Evolutionary conservation across 768 basidiomycete genomes (phyloP), one percentile per base, ranked within the genome.

Genomic region (Tricholoma bakamatsutake): DNA sequence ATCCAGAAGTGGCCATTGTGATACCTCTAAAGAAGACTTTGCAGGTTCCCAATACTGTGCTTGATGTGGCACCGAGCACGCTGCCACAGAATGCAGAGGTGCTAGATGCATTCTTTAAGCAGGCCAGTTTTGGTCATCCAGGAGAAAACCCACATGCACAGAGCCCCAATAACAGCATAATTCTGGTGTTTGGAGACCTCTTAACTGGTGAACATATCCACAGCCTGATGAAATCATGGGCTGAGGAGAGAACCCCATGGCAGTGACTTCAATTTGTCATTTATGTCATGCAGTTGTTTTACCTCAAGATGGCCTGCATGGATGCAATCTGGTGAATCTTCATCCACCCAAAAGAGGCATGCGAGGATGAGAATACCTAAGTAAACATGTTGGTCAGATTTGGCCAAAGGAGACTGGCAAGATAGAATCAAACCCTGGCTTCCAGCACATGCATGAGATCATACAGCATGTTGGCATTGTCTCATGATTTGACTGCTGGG

Each of bases 371-470:
- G 7, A 66, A 45, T 13, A 53, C 21, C 42, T 71, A 0, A 61
- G 69, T 31, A 18, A 57, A 5, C 61, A 66, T 45, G 57, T 71
- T 5, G 59, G 46, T 4, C 24, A 39, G 37, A 39, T 73, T 4
- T 64, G 63, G 0, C 72, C 69, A 5, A 63, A 65, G 17, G 68
- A 74, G 55, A 72, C 64, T 0, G 64, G 60, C 0, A 73, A 67
- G 33, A 66, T 70, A 48, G 59, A 43, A 8, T 33, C 61, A 1
- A 70, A 72, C n/a, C 74, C 72, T 0, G 67, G 67, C 1, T 76
- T 75, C 55, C 61, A 65, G 0, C 40, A 60, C 3, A 74, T 72
- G 65, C 74, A 77, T 35, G 61, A 75, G 24, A 37, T 71, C 0
- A 68, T 76, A 11, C 35, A 52, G 1, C 66, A 77, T 52, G 57